Evolutionary conservation across 1,284 basidiomycete genomes (phyloP).

Genomic region (Meripilus lineatus): DNA sequence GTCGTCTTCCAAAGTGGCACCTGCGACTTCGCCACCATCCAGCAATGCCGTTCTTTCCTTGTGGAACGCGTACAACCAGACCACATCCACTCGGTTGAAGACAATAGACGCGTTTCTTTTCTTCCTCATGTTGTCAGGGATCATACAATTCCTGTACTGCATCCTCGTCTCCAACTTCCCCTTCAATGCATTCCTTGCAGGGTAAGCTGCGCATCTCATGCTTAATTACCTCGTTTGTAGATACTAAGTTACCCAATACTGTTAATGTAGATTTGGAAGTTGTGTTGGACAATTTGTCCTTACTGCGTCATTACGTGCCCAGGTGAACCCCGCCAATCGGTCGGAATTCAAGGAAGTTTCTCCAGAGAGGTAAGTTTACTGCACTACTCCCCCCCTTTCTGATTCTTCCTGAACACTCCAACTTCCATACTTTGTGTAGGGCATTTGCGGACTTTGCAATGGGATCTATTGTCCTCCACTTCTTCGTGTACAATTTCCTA

Average conservation of each 20-base stretch:
- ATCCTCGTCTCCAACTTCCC: slow-evolving; percentile 90
- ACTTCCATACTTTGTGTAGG: slow-evolving; percentile 38
- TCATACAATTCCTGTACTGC: slow-evolving; percentile 91
- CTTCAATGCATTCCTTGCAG: slow-evolving; percentile 95
- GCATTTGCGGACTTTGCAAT: slow-evolving; percentile 96
- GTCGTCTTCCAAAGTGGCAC: slow-evolving; percentile 6
- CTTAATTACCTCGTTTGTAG: not conserved
- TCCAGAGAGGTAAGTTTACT: slow-evolving; percentile 75
- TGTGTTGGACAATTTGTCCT: slow-evolving; percentile 97
- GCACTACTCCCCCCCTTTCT: not conserved
- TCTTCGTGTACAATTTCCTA: slow-evolving; percentile 98
- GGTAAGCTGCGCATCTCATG: slow-evolving; percentile 48
- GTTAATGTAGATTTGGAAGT: slow-evolving; percentile 74
- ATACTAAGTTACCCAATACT: not conserved
- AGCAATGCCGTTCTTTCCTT: slow-evolving; percentile 52
- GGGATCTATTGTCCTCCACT: slow-evolving; percentile 93
- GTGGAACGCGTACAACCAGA: slow-evolving; percentile 72
- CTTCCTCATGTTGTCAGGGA: slow-evolving; percentile 89
- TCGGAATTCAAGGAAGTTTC: slow-evolving; percentile 87
- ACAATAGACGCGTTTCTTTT: slow-evolving; percentile 91
- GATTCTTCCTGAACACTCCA: no score
- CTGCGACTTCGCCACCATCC: slow-evolving; percentile 31
- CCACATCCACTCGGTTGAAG: slow-evolving; percentile 83
- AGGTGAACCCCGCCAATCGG: slow-evolving; percentile 86
- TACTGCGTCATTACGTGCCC: slow-evolving; percentile 85